These are phyloP conservation scores for Galeopsis tetrahit DNA, from an alignment of 257 asterid genomes.

Conservation along the genomic window DNA sequence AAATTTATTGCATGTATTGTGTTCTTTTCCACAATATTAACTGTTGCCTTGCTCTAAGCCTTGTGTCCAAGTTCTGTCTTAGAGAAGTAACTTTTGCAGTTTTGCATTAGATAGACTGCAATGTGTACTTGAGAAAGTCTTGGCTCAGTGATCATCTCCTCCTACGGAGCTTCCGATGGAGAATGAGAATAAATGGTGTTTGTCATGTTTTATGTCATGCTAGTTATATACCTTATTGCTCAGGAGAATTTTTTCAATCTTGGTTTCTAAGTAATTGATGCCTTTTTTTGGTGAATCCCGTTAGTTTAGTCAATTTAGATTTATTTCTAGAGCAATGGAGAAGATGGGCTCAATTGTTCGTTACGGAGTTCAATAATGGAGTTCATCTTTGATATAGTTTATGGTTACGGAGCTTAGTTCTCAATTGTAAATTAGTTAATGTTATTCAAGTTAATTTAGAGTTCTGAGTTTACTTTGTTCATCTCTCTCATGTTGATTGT, in stretches of 20 bases:
- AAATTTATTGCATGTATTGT: conserved; percentile 1
- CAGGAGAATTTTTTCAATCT: background rate
- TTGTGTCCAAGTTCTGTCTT: background rate
- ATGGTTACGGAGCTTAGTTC: background rate
- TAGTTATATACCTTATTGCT: too few relatives aligned
- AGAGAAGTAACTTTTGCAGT: background rate
- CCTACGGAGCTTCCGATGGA: too few relatives aligned
- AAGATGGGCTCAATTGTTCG: background rate
- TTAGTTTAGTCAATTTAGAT: background rate
- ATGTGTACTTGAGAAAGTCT: too few relatives aligned
- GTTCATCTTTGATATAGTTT: background rate
- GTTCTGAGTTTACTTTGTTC: background rate
- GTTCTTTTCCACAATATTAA: conserved; percentile 2
- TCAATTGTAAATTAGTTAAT: background rate
- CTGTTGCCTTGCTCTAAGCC: conserved; percentile 12
- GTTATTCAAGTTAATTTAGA: background rate
- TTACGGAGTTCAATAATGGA: background rate
- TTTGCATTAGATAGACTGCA: background rate
- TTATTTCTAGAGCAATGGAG: background rate
- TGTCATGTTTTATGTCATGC: too few relatives aligned
- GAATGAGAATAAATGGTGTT: too few relatives aligned
- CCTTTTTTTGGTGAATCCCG: background rate
- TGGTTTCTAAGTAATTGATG: background rate
- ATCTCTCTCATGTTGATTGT: background rate
- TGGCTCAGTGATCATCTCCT: too few relatives aligned